A percentile compares a stretch with the other conserved stretches of the same genome.
phyloP scores from a whole-genome alignment of 768 basidiomycete species.

The Gyrodon lividus region DNA sequence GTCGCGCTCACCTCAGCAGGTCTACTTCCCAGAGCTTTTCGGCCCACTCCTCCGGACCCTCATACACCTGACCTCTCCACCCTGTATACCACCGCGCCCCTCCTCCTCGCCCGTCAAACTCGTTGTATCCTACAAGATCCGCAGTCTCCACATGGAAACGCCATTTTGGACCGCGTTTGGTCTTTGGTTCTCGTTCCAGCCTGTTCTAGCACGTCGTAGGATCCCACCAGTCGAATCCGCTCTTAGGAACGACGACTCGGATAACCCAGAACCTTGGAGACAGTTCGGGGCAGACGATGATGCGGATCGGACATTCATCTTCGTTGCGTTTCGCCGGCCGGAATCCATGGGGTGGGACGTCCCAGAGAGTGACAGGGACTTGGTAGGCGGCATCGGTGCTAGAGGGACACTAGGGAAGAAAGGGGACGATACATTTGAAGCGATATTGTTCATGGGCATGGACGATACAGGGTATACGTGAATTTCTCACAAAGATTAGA shows the following conservation, averaged over 20 bases:
- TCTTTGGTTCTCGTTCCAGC: conserved; percentile 68
- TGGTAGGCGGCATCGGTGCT: conserved; percentile 60
- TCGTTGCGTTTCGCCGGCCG: conserved; percentile 55
- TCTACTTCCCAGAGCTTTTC: conserved; percentile 84
- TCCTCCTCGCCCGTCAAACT: conserved; percentile 33
- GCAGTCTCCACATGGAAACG: conserved; percentile 69
- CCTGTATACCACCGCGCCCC: conserved; percentile 26
- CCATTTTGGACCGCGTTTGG: conserved; percentile 82
- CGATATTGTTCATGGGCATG: conserved; percentile 48
- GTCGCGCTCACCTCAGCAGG: conserved; percentile 39
- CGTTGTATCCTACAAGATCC: conserved; percentile 74
- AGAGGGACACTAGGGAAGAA: conserved; percentile 42
- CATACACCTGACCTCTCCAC: conserved; percentile 63
- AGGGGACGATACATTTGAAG: conserved; percentile 70
- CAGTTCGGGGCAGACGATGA: conserved; percentile 42
- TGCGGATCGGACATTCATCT: conserved; percentile 51
- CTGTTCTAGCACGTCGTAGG: conserved; percentile 40
- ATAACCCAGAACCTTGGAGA: conserved; percentile 30
- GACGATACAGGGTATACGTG: background rate
- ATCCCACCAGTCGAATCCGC: background rate
- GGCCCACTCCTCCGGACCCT: conserved; percentile 75
- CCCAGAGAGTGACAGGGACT: conserved; percentile 50
- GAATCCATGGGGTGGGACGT: conserved; percentile 59
- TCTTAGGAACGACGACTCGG: background rate
- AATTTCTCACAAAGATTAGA: too few species aligned